These are phyloP conservation scores for Phyllosticta citriasiana DNA, from an alignment of 2,329 filamentous ascomycete species.

Conservation along the genomic window DNA sequence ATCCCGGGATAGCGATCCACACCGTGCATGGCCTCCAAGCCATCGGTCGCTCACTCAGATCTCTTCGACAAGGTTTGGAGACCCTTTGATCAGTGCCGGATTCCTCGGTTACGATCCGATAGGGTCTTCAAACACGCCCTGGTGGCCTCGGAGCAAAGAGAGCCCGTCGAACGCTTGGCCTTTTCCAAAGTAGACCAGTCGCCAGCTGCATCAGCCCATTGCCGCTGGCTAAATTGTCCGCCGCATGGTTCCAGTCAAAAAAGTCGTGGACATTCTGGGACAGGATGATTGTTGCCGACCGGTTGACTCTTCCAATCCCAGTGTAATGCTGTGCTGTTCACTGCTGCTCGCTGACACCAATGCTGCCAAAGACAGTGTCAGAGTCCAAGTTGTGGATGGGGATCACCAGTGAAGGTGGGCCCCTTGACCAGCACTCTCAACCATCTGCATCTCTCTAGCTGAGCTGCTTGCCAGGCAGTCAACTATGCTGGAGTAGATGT, in stretches of 20 bases:
- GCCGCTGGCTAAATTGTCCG: neutral
- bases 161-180: neutral
- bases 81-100: neutral
- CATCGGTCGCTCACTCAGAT: neutral
- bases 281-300: neutral
- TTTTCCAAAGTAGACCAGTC: neutral
- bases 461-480: constrained; percentile 16
- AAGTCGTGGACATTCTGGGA: neutral
- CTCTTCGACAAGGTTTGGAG: neutral
- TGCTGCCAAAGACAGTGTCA: constrained; percentile 11
- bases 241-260: neutral
- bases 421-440: constrained; percentile 11
- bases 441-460: constrained; percentile 28
- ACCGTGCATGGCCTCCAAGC: neutral
- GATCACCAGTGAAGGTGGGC: constrained; percentile 3
- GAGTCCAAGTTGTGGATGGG: constrained; percentile 5
- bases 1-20: neutral
- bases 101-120: neutral
- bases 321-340: constrained; percentile 18
- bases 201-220: neutral
- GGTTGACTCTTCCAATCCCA: neutral
- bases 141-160: neutral
- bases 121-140: neutral
- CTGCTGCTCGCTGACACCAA: constrained; percentile 44
- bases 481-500: constrained; percentile 8